These are phyloP conservation scores for Podaxis rugospora DNA, from an alignment of 768 basidiomycete genomes.

Conservation along the genomic window DNA sequence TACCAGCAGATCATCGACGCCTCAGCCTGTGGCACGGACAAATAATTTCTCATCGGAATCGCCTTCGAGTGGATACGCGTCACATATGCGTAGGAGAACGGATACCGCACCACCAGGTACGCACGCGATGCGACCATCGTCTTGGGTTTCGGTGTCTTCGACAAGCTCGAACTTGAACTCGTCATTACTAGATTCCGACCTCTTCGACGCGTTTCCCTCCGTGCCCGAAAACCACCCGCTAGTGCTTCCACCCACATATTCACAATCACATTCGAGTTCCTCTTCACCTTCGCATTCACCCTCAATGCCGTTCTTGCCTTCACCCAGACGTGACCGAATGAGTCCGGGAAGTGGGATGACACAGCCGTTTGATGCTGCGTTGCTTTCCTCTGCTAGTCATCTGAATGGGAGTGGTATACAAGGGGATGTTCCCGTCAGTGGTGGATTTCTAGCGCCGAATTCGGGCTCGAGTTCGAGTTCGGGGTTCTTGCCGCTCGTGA, in stretches of 20 bases:
- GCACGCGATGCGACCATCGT: conserved; percentile 27
- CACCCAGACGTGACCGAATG: conserved; percentile 7
- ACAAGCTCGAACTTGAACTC: conserved; percentile 35
- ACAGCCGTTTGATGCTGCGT: conserved; percentile 34
- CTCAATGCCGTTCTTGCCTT: background rate
- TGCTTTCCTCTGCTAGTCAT: conserved; percentile 49
- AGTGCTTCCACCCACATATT: conserved; percentile 8
- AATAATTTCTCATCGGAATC: conserved; percentile 7
- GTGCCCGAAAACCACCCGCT: conserved; percentile 51
- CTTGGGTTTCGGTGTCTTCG: conserved; percentile 45
- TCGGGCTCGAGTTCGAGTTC: background rate
- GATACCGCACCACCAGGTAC: background rate
- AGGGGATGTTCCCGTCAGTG: background rate
- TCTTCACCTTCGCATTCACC: background rate
- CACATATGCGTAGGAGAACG: background rate
- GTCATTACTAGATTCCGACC: conserved; percentile 49
- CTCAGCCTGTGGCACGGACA: background rate
- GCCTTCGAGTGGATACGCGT: conserved; percentile 4
- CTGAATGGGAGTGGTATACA: background rate
- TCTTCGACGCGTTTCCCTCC: conserved; percentile 71
- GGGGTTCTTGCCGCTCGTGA: background rate
- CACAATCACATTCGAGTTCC: background rate
- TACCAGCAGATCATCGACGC: background rate
- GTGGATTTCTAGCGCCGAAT: background rate
- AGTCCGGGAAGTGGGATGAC: conserved; percentile 13